Conservation (phyloP, 2,329 filamentous ascomycete genomes). For the Pezicula neosporulosa region DNA sequence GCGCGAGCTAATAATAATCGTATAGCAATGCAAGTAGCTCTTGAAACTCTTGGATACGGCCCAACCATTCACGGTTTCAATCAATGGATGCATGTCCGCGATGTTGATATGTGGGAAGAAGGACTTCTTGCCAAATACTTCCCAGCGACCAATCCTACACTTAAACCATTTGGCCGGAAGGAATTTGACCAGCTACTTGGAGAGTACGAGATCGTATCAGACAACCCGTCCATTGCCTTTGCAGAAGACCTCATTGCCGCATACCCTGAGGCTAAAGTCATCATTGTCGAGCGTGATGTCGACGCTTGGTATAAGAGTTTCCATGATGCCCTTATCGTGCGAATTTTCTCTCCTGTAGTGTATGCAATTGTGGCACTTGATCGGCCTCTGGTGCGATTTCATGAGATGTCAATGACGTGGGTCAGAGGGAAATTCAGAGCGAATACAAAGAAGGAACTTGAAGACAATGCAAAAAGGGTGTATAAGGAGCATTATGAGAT, state of each 20-base stretch:
- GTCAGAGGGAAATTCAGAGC: no score
- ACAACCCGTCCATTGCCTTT: constrained; percentile 31
- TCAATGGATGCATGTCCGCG: constrained; percentile 4
- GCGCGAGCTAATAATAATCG: no score
- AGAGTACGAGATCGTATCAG: constrained; percentile 20
- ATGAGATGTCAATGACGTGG: no score
- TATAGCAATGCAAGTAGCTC: constrained; percentile 8
- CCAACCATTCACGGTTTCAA: constrained; percentile 3
- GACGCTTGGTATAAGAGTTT: constrained; percentile 23
- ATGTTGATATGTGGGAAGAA: constrained; percentile 18
- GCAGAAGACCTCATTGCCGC: constrained; percentile 29
- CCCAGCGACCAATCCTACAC: background rate
- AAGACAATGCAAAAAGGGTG: background rate
- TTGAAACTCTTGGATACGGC: constrained; percentile 9
- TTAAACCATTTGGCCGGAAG: constrained; percentile 5
- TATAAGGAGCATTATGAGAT: constrained; percentile 41
- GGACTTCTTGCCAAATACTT: constrained; percentile 19
- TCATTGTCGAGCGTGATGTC: constrained; percentile 26
- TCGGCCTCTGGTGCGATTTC: no score
- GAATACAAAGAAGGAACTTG: no score
- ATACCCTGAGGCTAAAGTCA: constrained; percentile 35
- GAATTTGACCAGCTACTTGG: constrained; percentile 11
- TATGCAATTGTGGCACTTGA: background rate
- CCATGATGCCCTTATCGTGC: constrained; percentile 10
- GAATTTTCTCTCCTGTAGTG: constrained; percentile 14